These are phyloP conservation scores for Discostella pseudostelligera DNA, from an alignment of 108 stramenopile genomes.

Conservation along the genomic window DNA sequence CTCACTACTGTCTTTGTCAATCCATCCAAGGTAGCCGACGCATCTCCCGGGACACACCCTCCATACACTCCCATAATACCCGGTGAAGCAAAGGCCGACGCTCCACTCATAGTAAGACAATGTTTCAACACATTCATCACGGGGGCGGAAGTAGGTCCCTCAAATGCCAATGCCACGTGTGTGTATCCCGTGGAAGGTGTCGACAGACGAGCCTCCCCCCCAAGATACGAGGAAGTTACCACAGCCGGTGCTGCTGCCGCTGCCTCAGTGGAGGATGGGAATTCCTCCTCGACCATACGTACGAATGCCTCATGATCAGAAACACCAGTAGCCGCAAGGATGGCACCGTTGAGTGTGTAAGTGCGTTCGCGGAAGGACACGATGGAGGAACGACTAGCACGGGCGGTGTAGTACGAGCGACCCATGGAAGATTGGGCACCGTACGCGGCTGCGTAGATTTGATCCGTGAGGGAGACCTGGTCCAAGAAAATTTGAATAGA, in stretches of 20 bases:
- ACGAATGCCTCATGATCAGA: slow-evolving; percentile 80
- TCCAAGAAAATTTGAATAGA: too few relatives aligned
- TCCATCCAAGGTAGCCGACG: slow-evolving; percentile 54
- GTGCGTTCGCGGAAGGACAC: slow-evolving; percentile 65
- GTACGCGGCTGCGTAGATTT: slow-evolving; percentile 81
- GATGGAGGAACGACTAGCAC: slow-evolving; percentile 56
- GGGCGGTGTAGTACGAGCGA: slow-evolving; percentile 64
- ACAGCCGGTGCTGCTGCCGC: slow-evolving; percentile 32
- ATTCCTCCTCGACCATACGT: slow-evolving; percentile 66
- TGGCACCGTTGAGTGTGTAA: slow-evolving; percentile 79
- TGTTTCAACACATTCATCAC: slow-evolving; percentile 73
- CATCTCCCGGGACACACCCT: slow-evolving; percentile 52
- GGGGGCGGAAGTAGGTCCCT: slow-evolving; percentile 49
- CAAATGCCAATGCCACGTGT: slow-evolving; percentile 82
- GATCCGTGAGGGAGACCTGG: slow-evolving; percentile 73
- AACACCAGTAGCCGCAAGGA: slow-evolving; percentile 81
- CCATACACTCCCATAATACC: slow-evolving; percentile 83
- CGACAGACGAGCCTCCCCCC: slow-evolving; percentile 76
- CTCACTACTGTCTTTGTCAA: slow-evolving; percentile 54
- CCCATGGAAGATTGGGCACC: slow-evolving; percentile 81
- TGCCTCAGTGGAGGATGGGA: slow-evolving; percentile 44
- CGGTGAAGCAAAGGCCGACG: slow-evolving; percentile 53
- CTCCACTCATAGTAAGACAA: slow-evolving; percentile 51
- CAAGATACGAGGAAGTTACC: slow-evolving; percentile 51
- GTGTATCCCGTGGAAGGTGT: slow-evolving; percentile 74